These are phyloP conservation scores for Prunus davidiana DNA, from an alignment of 306 rosid genomes.

Conservation along the genomic window DNA sequence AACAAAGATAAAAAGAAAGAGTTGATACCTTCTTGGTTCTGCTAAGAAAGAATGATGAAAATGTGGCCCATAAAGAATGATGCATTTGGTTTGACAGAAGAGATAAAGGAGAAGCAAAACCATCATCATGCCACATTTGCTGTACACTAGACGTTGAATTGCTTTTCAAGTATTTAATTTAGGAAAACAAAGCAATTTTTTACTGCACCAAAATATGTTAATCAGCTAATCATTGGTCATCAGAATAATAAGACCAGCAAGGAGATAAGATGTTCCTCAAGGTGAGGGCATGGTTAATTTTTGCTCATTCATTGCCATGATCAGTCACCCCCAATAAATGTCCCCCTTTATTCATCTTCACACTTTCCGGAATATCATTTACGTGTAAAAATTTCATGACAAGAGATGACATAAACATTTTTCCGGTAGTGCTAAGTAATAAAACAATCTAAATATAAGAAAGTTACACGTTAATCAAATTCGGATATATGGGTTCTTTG, in stretches of 20 bases:
- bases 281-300: constrained; percentile 25
- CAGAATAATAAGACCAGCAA: constrained; percentile 14
- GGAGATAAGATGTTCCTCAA: constrained; percentile 32
- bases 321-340: constrained; percentile 14
- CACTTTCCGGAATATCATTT: no score
- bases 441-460: no score
- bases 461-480: no score
- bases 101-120: constrained; percentile 37
- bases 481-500: no score
- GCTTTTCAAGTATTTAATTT: constrained; percentile 9
- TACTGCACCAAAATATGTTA: constrained; percentile 7
- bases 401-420: no score
- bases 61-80: constrained; percentile 49
- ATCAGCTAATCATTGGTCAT: constrained; percentile 47
- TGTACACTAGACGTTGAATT: constrained; percentile 27
- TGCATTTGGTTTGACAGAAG: constrained; percentile 43
- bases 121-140: constrained; percentile 27
- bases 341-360: not conserved
- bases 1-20: not conserved
- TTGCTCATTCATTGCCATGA: constrained; percentile 11
- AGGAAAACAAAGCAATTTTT: constrained; percentile 15
- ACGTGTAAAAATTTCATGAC: no score
- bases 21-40: constrained; percentile 1
- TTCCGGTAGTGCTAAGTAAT: no score
- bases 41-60: constrained; percentile 22